These are phyloP conservation scores for Aulographum hederae DNA, from an alignment of 2,329 filamentous ascomycete species.

Conservation along the genomic window DNA sequence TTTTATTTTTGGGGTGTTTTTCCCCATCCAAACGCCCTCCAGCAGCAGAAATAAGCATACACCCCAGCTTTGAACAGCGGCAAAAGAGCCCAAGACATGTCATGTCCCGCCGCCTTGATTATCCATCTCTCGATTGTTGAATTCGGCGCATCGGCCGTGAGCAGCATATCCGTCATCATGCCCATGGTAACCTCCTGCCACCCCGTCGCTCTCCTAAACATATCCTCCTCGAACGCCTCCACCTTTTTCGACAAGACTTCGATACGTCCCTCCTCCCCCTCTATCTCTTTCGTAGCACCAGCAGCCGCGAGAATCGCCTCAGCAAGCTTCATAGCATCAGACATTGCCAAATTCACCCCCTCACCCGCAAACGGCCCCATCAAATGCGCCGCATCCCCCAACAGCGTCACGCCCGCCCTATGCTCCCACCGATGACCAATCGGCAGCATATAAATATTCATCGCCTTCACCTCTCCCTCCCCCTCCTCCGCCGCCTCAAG, in stretches of 20 bases:
- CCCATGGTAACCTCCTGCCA: slow-evolving; percentile 2
- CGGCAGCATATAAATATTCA: slow-evolving; percentile 35
- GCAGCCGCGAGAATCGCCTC: not conserved
- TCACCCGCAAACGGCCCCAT: slow-evolving; percentile 41
- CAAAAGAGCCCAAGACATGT: not conserved
- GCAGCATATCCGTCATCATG: slow-evolving; percentile 3
- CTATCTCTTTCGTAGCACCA: not conserved
- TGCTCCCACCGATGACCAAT: slow-evolving; percentile 30
- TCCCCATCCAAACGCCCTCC: too few species aligned
- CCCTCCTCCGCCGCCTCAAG: slow-evolving; percentile 10
- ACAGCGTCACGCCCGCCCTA: slow-evolving; percentile 30
- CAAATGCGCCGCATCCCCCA: slow-evolving; percentile 42
- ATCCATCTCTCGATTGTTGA: slow-evolving; percentile 3
- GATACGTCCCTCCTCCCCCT: not conserved
- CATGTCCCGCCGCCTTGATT: not conserved
- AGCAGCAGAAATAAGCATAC: too few species aligned
- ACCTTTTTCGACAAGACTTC: not conserved
- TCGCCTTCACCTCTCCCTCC: slow-evolving; percentile 18
- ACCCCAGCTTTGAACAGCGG: too few species aligned
- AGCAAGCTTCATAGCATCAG: slow-evolving; percentile 33
- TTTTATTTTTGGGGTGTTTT: too few species aligned
- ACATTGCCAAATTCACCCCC: slow-evolving; percentile 39
- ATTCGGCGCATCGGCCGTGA: slow-evolving; percentile 2
- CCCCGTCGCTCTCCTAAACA: not conserved
- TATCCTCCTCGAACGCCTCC: slow-evolving; percentile 1